phyloP scores from a whole-genome alignment of 2,329 filamentous ascomycete genomes.

The Sporothrix mexicana region DNA sequence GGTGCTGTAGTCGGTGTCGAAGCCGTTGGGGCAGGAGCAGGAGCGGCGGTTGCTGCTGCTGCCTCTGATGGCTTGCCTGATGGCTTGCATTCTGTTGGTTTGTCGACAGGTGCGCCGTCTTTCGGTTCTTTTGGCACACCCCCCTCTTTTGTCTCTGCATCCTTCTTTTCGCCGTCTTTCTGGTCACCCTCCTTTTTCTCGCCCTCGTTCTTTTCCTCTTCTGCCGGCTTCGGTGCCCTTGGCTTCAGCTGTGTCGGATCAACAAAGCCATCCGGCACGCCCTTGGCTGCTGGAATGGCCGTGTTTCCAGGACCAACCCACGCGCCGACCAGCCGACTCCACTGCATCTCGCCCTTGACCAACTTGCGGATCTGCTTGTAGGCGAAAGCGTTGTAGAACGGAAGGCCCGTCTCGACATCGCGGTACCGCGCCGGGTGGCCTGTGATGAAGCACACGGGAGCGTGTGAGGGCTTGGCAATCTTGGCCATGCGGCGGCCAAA shows the following conservation, averaged over 20 bases:
- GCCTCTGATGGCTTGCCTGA: neutral
- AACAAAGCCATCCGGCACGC: constrained; percentile 79
- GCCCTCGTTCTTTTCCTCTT: constrained; percentile 27
- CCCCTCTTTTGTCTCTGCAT: neutral
- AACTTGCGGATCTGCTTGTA: constrained; percentile 83
- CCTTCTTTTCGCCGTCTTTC: neutral
- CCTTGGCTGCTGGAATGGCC: constrained; percentile 65
- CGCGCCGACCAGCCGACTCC: constrained; percentile 79
- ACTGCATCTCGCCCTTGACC: constrained; percentile 74
- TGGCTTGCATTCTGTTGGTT: neutral
- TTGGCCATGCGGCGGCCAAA: constrained; percentile 65
- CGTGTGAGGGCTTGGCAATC: constrained; percentile 59
- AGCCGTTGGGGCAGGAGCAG: neutral
- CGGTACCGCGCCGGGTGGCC: constrained; percentile 79
- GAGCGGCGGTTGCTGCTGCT: neutral
- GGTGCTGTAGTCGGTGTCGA: neutral
- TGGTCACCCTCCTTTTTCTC: neutral
- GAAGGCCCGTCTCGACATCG: constrained; percentile 82
- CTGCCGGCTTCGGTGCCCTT: constrained; percentile 19
- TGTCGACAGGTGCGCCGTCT: neutral
- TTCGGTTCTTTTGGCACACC: neutral
- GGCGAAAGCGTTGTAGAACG: constrained; percentile 78
- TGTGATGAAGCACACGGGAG: constrained; percentile 78
- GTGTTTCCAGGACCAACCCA: constrained; percentile 72
- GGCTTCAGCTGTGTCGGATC: constrained; percentile 39